Base-by-base conservation (phyloP, 2,329 filamentous ascomycete genomes). In the Trichoderma sp. region DNA sequence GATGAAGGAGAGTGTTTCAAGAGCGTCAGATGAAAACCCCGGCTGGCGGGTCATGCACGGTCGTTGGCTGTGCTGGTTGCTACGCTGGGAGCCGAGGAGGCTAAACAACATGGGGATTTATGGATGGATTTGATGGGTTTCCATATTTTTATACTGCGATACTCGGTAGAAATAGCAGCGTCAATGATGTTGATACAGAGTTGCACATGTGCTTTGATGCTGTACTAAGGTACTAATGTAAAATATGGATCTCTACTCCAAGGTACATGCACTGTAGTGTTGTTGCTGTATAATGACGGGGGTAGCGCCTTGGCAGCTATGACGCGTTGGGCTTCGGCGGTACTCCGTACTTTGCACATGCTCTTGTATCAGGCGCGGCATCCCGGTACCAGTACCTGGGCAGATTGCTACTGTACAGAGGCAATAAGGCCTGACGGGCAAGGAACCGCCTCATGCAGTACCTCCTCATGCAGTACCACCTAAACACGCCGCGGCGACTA, bases 1-100 rank as follows among this genome's bases (percentile, higher is more conserved):
- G 60, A 54, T 64, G 25, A 39, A 64, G 60, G 35, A 39, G 54
- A 58, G 37, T 65, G 63, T 65, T 65, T 65, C 63, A 65, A 65
- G 27, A 45, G 34, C 48, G 63, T 65, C 63, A 32, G 63, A 65
- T 25, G 45, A 5, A 32, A 48, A 56, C 15, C 50, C 63, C 25
- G 19, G 52, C 37, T 48, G 34, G 63, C 63, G 63, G 52, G 52
- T 48, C 63, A 19, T 61, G 39, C 58, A 25, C 22, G 42, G 29
- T 61, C n/a, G 25, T 29, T n/a, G 10, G n/a, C 32, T 56, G 50
- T 17, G 27, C 29, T 27, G 61, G n/a, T 35, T 45, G n/a, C 37
- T 65, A 48, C 59, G 25, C 22, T 35, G 27, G 15, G 27, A 57
- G 27, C 15, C 10, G 19, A 48, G 10, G 42, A 54, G 17, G 17